Base-by-base conservation (phyloP, 345 rosid genomes). In the Pseudoturritis turrita region DNA sequence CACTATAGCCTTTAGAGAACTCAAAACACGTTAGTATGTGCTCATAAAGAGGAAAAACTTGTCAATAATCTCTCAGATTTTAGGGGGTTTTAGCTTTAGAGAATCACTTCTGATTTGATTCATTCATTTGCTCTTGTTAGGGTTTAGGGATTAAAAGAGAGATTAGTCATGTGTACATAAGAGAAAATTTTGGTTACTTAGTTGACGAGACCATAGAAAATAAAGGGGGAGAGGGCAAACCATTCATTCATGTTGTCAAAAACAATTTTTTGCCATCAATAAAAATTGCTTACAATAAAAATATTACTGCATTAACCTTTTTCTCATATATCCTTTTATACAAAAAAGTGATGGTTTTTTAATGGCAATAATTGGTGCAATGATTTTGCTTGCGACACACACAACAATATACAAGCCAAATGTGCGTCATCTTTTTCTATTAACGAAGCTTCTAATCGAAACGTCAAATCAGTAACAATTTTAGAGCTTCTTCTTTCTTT, bases 1-100 rank as follows among this genome's bases (percentile, higher is more conserved):
- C 88, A 96, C 83, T 96, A 92, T 83, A 86, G 91, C 81, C 77
- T 82, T 68, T 90, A 86, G 87, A 35, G 72, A 65, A 76, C 78
- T 80, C 82, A 40, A 57, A 71, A 62, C 72, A 74, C 21, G 51
- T 49, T 59, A 66, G 19, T 53, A 68, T 52, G 2, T 50, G 49
- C 68, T 52, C 69, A 75, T 33, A 45, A 11, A 50, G 26, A 10
- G 8, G 26, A 58, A 40, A n/a, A 29, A 15, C 53, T 73, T 56
- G 65, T 65, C 76, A 62, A 54, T 72, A 33, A 65, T 71, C 62
- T 61, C 47, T 55, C 41, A 33, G 40, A 39, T 29, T 33, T 54
- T 33, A 26, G 70, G 31, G n/a, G n/a, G n/a, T n/a, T 60, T 61
- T 71, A 71, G 66, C 43, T 49, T 54, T 72, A 62, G 63, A 72